Evolutionary conservation across 2,329 filamentous ascomycete species (phyloP).

Genomic region (Fusarium sp.): DNA sequence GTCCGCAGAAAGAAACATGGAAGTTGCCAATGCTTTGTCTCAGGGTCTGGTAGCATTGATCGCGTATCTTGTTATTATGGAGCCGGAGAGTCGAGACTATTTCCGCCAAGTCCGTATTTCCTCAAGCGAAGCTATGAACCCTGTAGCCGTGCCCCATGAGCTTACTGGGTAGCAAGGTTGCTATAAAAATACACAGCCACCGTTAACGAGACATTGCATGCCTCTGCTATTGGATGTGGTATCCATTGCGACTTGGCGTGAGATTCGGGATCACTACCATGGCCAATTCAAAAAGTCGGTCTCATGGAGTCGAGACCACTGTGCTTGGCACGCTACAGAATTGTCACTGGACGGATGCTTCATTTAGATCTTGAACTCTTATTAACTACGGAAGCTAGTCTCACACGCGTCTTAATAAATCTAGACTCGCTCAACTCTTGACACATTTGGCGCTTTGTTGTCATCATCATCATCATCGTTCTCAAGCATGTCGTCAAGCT

Average conservation of each 20-base stretch:
- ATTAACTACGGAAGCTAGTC: background rate
- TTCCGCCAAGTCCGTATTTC: background rate
- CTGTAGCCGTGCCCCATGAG: background rate
- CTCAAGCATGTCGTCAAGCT: slow-evolving; percentile 15
- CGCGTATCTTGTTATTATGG: background rate
- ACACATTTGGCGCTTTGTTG: slow-evolving; percentile 8
- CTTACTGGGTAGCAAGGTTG: background rate
- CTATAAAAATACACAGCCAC: background rate
- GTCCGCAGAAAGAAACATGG: background rate
- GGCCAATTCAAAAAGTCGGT: background rate
- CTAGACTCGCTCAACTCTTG: slow-evolving; percentile 18
- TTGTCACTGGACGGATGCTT: background rate
- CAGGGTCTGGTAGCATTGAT: background rate
- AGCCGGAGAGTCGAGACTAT: background rate
- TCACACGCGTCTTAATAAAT: rapidly evolving
- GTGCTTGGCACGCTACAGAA: background rate
- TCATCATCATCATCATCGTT: slow-evolving; percentile 8
- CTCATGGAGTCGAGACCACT: background rate
- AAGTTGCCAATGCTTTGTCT: background rate
- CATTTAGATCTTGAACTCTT: background rate
- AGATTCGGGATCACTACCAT: background rate
- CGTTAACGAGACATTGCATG: background rate
- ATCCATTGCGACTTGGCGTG: background rate
- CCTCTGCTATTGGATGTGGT: background rate
- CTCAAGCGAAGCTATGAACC: background rate